Conservation (phyloP, 192 early-diverging fungal genomes). For the Allomyces macrogynus region DNA sequence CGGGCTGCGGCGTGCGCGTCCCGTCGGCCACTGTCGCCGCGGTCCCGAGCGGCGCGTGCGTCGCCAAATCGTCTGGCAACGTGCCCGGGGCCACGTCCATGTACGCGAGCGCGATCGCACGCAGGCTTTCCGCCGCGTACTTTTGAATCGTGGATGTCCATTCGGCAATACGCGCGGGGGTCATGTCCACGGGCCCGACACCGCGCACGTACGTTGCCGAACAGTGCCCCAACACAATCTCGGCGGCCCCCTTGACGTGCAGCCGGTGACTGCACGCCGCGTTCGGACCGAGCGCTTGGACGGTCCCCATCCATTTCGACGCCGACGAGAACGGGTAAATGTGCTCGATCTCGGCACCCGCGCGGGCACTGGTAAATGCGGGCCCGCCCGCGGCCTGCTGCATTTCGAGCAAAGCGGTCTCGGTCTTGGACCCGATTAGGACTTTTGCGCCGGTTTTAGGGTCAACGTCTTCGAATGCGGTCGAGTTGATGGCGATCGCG, state of each 20-base stretch:
- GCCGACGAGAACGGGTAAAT: conserved; percentile 80
- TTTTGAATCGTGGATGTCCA: conserved; percentile 32
- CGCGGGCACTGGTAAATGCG: conserved; percentile 41
- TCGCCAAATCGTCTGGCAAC: not conserved
- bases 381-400: conserved; percentile 39
- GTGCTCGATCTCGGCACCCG: conserved; percentile 36
- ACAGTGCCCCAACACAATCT: conserved; percentile 55
- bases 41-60: not conserved
- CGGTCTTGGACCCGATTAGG: conserved; percentile 83
- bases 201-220: conserved; percentile 16
- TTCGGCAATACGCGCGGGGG: conserved; percentile 10
- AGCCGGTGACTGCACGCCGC: conserved; percentile 27
- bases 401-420: conserved; percentile 74
- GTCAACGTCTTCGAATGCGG: conserved; percentile 31
- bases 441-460: not conserved
- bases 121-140: conserved; percentile 62
- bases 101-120: conserved; percentile 78
- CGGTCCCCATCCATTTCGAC: conserved; percentile 80
- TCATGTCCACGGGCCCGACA: conserved; percentile 14
- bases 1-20: too few relatives aligned
- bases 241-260: conserved; percentile 87
- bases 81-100: conserved; percentile 31
- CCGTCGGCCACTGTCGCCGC: not conserved
- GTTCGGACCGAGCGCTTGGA: conserved; percentile 30
- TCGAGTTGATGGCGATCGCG: conserved; percentile 61